Percentiles rank a stretch among this genome's conserved stretches.
Evolutionary conservation across 1,284 basidiomycete genomes (phyloP).

Genomic region (Clitocybe nebularis): DNA sequence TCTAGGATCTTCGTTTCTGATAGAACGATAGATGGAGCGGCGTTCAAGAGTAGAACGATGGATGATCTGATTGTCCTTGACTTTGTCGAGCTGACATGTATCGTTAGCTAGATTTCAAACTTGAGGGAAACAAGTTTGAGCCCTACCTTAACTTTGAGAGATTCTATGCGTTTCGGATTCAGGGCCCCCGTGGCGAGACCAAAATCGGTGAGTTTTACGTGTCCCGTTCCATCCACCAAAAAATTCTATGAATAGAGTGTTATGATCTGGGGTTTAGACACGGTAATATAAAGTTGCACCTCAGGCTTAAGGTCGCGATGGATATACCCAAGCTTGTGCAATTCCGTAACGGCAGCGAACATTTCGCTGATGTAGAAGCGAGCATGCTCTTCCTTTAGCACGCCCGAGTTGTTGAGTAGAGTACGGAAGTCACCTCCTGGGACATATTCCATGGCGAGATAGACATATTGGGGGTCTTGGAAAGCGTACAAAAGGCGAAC

Average conservation of each 20-base stretch:
- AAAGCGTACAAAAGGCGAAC: slow-evolving; percentile 92
- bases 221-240: slow-evolving; percentile 91
- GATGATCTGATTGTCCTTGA: slow-evolving; percentile 90
- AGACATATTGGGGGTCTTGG: slow-evolving; percentile 86
- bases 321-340: slow-evolving; percentile 94
- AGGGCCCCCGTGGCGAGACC: slow-evolving; percentile 95
- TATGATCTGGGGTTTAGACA: neutral
- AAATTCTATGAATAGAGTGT: slow-evolving; percentile 72
- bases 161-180: slow-evolving; percentile 94
- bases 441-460: slow-evolving; percentile 98
- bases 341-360: slow-evolving; percentile 87
- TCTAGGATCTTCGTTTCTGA: slow-evolving; percentile 87
- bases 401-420: slow-evolving; percentile 92
- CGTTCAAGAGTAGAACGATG: slow-evolving; percentile 94
- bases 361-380: slow-evolving; percentile 95
- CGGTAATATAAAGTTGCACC: slow-evolving; percentile 39
- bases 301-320: slow-evolving; percentile 98
- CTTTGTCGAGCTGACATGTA: slow-evolving; percentile 81
- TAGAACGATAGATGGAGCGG: slow-evolving; percentile 91
- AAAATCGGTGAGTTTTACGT: slow-evolving; percentile 99
- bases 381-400: slow-evolving; percentile 93
- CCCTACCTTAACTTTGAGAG: slow-evolving; percentile 82
- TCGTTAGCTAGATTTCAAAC: slow-evolving; percentile 9
- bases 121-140: neutral
- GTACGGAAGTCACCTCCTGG: slow-evolving; percentile 96